Conservation (phyloP, 1,284 basidiomycete species). For the Blastosporella zonata region DNA sequence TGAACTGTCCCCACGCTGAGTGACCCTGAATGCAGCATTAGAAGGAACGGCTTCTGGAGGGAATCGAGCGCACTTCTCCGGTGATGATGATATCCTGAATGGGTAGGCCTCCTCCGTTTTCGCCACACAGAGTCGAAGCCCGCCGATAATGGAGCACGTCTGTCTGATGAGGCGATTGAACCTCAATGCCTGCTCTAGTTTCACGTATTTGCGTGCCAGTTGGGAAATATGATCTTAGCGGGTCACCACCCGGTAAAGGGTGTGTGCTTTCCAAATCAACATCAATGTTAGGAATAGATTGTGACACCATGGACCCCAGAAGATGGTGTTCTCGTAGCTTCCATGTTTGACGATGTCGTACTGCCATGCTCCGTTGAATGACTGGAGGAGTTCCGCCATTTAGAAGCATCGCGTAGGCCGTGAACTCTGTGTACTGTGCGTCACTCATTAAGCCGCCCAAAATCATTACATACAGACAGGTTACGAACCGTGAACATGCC, state of each 20-base stretch:
- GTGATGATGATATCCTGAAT: constrained; percentile 64
- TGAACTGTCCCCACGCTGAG: constrained; percentile 80
- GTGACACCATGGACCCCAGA: constrained; percentile 26
- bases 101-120: constrained; percentile 18
- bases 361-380: constrained; percentile 55
- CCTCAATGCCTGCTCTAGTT: constrained; percentile 37
- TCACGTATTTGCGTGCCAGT: constrained; percentile 42
- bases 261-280: constrained; percentile 26
- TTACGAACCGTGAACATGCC: constrained; percentile 64
- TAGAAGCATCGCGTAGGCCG: constrained; percentile 60
- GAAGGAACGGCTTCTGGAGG: neutral
- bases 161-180: constrained; percentile 37
- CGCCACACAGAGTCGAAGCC: constrained; percentile 16
- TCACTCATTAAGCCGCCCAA: neutral
- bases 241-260: constrained; percentile 42
- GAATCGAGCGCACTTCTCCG: constrained; percentile 52
- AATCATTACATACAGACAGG: neutral
- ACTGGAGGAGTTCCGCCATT: constrained; percentile 56
- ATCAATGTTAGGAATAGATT: constrained; percentile 31
- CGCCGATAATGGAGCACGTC: constrained; percentile 42
- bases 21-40: constrained; percentile 52
- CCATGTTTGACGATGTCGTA: constrained; percentile 75
- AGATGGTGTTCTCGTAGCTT: constrained; percentile 70
- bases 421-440: constrained; percentile 70
- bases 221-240: constrained; percentile 55